Evolutionary conservation across 2,329 filamentous ascomycete genomes (phyloP).

Genomic region (Macrophomina pseudophaseolina): DNA sequence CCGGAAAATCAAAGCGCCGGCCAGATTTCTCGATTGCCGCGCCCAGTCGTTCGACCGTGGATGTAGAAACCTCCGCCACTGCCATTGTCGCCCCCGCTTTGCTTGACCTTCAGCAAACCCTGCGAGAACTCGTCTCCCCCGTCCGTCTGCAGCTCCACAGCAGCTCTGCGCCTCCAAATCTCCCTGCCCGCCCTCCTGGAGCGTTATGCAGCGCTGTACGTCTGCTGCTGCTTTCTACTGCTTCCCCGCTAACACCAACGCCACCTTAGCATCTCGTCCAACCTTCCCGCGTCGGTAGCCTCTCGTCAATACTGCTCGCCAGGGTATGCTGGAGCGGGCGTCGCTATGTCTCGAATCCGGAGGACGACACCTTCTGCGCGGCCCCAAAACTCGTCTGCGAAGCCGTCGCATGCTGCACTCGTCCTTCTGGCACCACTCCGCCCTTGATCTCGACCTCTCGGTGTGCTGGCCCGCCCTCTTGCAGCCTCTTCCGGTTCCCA

Average conservation of each 20-base stretch:
- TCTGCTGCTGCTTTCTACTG: background rate
- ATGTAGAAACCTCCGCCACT: slow-evolving; percentile 16
- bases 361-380: slow-evolving; percentile 57
- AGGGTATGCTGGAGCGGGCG: slow-evolving; percentile 64
- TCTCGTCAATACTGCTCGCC: slow-evolving; percentile 24
- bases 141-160: background rate
- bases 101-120: background rate
- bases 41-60: slow-evolving; percentile 4
- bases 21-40: slow-evolving; percentile 4
- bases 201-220: slow-evolving; percentile 25
- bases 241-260: background rate
- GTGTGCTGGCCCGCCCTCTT: slow-evolving; percentile 36
- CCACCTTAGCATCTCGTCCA: background rate
- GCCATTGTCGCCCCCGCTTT: slow-evolving; percentile 10
- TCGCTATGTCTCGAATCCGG: slow-evolving; percentile 64
- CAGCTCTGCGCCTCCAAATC: background rate
- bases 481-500: slow-evolving; percentile 10
- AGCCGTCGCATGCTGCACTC: slow-evolving; percentile 59
- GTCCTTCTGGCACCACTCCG: slow-evolving; percentile 62
- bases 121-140: background rate
- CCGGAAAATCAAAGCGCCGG: slow-evolving; percentile 1
- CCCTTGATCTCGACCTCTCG: slow-evolving; percentile 51
- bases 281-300: slow-evolving; percentile 11
- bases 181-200: background rate
- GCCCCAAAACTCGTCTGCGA: slow-evolving; percentile 44